A percentile compares a stretch with the other conserved stretches of the same genome.
Conservation (phyloP, 176 grass and related monocot genomes). For the Oryza rufipogon region DNA sequence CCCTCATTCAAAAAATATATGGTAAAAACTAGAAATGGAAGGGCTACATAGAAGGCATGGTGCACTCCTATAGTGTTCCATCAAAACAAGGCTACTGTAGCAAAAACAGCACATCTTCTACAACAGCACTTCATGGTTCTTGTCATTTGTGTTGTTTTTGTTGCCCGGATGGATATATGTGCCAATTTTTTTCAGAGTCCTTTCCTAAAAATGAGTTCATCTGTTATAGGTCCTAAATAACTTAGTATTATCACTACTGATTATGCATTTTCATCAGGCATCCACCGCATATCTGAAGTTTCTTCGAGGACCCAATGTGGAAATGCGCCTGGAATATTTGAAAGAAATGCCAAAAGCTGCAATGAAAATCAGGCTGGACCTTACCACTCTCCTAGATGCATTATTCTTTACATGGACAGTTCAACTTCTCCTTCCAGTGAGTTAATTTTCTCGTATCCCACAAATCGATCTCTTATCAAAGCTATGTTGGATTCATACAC, state of each 20-base stretch:
- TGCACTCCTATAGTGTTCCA: not conserved
- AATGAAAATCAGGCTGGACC: constrained; percentile 35
- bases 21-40: not conserved
- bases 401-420: constrained; percentile 61
- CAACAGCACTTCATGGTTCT: no score
- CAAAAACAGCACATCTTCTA: not conserved
- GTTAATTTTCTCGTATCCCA: not conserved
- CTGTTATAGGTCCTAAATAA: not conserved
- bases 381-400: constrained; percentile 52
- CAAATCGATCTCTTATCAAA: no score
- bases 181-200: not conserved
- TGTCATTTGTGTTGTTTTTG: not conserved
- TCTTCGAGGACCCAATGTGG: not conserved
- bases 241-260: not conserved
- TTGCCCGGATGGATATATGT: not conserved
- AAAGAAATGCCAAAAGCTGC: constrained; percentile 74
- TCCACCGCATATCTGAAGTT: constrained; percentile 55
- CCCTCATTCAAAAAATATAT: not conserved
- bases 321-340: constrained; percentile 54
- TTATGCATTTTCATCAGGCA: constrained; percentile 37
- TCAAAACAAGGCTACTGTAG: not conserved
- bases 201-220: not conserved
- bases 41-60: not conserved
- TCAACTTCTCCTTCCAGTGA: constrained; percentile 72
- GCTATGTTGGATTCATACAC: not conserved